Evolutionary conservation across 441 rosid genomes (phyloP).

Genomic region (Erodium texanum): DNA sequence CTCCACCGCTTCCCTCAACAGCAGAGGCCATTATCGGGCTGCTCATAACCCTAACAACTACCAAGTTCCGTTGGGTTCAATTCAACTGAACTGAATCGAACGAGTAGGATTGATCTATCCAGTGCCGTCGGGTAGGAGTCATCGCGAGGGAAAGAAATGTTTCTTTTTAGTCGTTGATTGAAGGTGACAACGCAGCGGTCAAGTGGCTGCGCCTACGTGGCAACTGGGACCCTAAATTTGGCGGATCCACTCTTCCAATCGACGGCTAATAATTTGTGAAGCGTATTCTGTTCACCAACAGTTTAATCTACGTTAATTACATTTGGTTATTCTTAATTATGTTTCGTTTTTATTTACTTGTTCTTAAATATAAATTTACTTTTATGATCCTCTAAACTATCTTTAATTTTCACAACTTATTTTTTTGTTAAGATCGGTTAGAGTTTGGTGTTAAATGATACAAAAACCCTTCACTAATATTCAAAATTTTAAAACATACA

Average conservation of each 20-base stretch:
- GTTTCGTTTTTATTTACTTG: too few species aligned
- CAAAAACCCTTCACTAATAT: too few species aligned
- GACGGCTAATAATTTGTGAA: too few species aligned
- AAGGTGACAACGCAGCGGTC: conserved; percentile 22
- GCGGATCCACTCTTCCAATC: neutral
- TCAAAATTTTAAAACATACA: too few species aligned
- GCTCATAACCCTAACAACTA: neutral
- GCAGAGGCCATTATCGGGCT: conserved; percentile 20
- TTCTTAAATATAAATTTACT: too few species aligned
- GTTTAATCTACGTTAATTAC: too few species aligned
- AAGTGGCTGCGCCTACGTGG: conserved; percentile 15
- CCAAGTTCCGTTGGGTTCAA: neutral
- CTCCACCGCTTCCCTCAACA: conserved; percentile 28
- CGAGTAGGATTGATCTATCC: neutral
- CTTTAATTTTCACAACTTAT: too few species aligned
- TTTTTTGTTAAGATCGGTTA: too few species aligned
- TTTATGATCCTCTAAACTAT: too few species aligned
- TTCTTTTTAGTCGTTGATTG: conserved; percentile 9
- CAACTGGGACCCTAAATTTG: neutral
- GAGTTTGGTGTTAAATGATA: too few species aligned
- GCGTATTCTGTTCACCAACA: too few species aligned
- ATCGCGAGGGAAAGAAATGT: neutral
- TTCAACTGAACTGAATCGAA: neutral
- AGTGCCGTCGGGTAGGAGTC: neutral
- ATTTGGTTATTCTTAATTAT: too few species aligned